Base-by-base conservation (phyloP, 2,329 filamentous ascomycete genomes). In the Diplodia corticola region DNA sequence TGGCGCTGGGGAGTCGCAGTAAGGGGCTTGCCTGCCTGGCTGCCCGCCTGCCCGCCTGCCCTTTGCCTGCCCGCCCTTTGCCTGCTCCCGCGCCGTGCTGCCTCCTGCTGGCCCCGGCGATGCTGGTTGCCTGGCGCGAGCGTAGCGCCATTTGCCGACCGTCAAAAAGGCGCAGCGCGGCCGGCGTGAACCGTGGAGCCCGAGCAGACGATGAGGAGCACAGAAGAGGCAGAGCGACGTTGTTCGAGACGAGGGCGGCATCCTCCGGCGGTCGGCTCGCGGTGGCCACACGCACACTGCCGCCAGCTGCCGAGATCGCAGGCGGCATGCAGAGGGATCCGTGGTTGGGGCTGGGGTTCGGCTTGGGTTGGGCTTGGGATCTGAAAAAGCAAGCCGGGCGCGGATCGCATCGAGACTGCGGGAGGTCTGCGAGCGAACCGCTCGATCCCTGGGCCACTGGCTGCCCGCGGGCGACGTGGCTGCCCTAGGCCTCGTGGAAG, bases 101-200 rank as follows among this genome's bases (percentile, higher is more conserved):
- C 12, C 9, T 24, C 33, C 26, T n/a, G 20, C 24, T 44, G 33
- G 15, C 22, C 35, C 46, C 46, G n/a, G 24, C 46, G n/a, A 22
- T 7, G 20, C 46, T 17, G 49, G 24, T 7, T 26, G 49, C 53
- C 53, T 24, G 53, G 53, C 33, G 30, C 35, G 57, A n/a, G 40
- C 57, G 57, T 26, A 26, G 40, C 57, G 57, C 40, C 22, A 49
- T 60, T 60, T 60, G 57, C 57, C 57, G 57, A 35, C 57, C 20
- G 40, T n/a, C 35, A 46, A n/a, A 57, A 40, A 5, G 13, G 17
- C 9, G 15, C n/a, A 53, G 28, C 24, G 7, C 17, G 12, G 7
- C n/a, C 17, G 12, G 7, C 37, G 40, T 49, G 57, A 60, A 48
- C 49, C 57, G 20, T 49, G 57, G 28, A 24, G 30, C 30, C 10